Conservation (phyloP, 805 yeast genomes). For the Maudiozyma barnettii region DNA sequence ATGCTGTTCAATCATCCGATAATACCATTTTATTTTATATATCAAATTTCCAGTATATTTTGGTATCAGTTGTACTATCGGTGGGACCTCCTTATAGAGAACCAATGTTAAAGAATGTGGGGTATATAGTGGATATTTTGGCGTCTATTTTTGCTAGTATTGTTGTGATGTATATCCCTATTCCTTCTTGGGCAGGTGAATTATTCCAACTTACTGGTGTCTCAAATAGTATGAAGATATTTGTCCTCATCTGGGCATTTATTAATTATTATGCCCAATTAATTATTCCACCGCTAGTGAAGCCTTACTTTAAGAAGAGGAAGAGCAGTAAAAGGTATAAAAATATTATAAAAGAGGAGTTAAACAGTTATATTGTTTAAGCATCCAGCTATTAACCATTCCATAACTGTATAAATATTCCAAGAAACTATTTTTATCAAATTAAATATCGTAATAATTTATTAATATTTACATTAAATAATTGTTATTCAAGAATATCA, state of each 20-base stretch:
- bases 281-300: conserved; percentile 28
- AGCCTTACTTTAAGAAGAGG: conserved; percentile 28
- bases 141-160: conserved; percentile 43
- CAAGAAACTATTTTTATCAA: not conserved
- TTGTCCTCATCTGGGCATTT: conserved; percentile 39
- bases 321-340: conserved; percentile 33
- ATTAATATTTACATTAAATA: not conserved
- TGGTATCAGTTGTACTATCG: conserved; percentile 74
- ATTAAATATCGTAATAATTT: not conserved
- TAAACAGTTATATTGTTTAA: not conserved
- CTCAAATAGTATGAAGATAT: conserved; percentile 39
- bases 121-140: conserved; percentile 57
- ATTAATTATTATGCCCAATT: conserved; percentile 38
- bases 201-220: conserved; percentile 70
- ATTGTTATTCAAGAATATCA: not conserved
- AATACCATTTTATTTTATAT: conserved; percentile 76
- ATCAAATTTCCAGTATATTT: conserved; percentile 82
- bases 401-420: not conserved
- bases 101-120: conserved; percentile 54
- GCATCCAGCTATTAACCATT: not conserved
- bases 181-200: conserved; percentile 47
- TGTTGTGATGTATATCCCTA: conserved; percentile 44
- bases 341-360: conserved; percentile 6
- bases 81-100: conserved; percentile 92
- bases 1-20: conserved; percentile 76